These are phyloP conservation scores for Moesziomyces sp. DNA, from an alignment of 1,284 basidiomycete species.

Conservation along the genomic window DNA sequence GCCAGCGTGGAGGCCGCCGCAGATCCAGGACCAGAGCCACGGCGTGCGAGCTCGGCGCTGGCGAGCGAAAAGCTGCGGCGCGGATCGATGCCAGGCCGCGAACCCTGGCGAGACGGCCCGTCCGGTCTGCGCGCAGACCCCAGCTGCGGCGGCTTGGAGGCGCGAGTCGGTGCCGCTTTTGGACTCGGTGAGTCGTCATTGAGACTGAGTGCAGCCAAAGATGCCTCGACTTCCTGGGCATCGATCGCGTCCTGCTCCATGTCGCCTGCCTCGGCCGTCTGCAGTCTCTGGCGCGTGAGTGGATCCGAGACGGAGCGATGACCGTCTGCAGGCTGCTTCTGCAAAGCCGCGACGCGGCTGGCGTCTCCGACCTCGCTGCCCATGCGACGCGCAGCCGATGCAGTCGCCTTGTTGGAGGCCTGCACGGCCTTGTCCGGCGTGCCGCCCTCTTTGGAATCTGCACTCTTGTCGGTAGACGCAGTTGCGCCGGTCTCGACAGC, in stretches of 20 bases:
- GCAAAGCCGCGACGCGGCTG: conserved; percentile 27
- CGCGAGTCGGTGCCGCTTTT: conserved; percentile 2
- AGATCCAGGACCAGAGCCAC: conserved; percentile 12
- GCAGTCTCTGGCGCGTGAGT: conserved; percentile 32
- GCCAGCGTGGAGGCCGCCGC: conserved; percentile 14
- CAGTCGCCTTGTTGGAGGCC: background rate
- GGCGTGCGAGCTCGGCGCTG: conserved; percentile 32
- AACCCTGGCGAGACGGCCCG: conserved; percentile 7
- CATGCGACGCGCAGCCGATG: conserved; percentile 15
- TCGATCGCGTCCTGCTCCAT: conserved; percentile 33
- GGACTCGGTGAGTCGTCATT: conserved; percentile 7
- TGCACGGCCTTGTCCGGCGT: background rate
- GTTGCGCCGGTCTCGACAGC: conserved; percentile 14
- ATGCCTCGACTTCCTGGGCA: conserved; percentile 38
- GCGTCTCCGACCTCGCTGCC: conserved; percentile 36
- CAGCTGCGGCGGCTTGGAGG: conserved; percentile 32
- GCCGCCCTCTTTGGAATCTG: background rate
- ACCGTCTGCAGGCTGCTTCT: conserved; percentile 35
- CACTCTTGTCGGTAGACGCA: background rate
- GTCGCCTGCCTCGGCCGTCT: conserved; percentile 26
- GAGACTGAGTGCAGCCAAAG: conserved; percentile 35
- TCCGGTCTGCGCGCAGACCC: conserved; percentile 33
- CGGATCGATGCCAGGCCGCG: conserved; percentile 20
- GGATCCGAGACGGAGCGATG: conserved; percentile 50
- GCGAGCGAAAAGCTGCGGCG: conserved; percentile 44